Evolutionary conservation across 768 basidiomycete species (phyloP).

Genomic region (Paxillus rubicundulus): DNA sequence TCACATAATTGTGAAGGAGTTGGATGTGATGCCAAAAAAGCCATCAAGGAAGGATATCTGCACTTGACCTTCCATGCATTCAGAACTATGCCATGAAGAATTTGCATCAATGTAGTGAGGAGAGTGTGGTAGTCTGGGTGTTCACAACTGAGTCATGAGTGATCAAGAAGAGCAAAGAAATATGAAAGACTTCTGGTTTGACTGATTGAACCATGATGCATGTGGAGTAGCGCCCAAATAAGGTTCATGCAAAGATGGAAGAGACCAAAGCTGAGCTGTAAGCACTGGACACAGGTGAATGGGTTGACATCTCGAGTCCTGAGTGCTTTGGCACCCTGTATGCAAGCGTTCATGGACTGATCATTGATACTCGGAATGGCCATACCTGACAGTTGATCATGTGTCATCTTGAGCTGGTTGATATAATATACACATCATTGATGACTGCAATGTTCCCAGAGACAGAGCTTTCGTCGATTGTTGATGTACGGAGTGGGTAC

Average conservation of each 20-base stretch:
- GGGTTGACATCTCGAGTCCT: too few relatives aligned
- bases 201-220: slow-evolving; percentile 26
- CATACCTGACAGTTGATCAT: slow-evolving; percentile 5
- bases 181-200: slow-evolving; percentile 27
- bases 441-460: not conserved
- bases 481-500: slow-evolving; percentile 1
- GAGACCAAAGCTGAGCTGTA: slow-evolving; percentile 25
- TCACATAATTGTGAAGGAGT: slow-evolving; percentile 27
- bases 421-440: not conserved
- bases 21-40: slow-evolving; percentile 19
- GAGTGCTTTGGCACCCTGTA: slow-evolving; percentile 15
- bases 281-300: too few relatives aligned
- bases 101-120: slow-evolving; percentile 4
- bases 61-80: slow-evolving; percentile 31
- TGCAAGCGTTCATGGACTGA: slow-evolving; percentile 21
- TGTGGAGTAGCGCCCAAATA: slow-evolving; percentile 28
- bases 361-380: slow-evolving; percentile 29
- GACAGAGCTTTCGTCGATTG: slow-evolving; percentile 5
- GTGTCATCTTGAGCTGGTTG: not conserved
- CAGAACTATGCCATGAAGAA: slow-evolving; percentile 33
- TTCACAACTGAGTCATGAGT: slow-evolving; percentile 21
- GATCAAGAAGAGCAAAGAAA: slow-evolving; percentile 30
- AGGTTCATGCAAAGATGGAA: slow-evolving; percentile 39
- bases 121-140: slow-evolving; percentile 37
- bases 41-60: slow-evolving; percentile 9